These are phyloP conservation scores for barley (Hordeum vulgare) DNA, from an alignment of 176 grass and related monocot species.

Conservation along the genomic window DNA sequence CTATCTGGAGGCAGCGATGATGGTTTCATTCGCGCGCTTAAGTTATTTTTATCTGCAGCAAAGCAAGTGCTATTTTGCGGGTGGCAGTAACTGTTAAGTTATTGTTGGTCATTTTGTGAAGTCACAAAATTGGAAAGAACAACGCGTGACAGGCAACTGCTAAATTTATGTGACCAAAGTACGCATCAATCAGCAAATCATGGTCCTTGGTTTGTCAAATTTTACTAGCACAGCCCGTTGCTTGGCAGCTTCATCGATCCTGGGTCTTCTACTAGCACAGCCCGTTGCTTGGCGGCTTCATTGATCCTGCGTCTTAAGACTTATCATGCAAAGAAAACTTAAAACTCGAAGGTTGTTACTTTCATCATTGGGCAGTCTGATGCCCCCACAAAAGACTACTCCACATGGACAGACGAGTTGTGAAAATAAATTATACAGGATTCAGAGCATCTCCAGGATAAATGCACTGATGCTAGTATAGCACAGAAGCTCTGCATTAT, in stretches of 20 bases:
- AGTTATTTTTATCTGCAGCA: no score
- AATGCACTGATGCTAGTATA: background rate
- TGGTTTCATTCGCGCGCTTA: no score
- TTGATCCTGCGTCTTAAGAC: background rate
- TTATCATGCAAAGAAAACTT: background rate
- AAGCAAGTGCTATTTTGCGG: no score
- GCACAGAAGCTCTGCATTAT: background rate
- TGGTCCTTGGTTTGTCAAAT: background rate
- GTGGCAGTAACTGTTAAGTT: background rate
- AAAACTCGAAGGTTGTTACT: background rate
- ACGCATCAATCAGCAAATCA: background rate
- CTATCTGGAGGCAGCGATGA: no score
- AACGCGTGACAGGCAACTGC: background rate
- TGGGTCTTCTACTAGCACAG: background rate
- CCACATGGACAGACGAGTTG: background rate
- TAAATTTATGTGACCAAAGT: background rate
- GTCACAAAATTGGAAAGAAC: background rate
- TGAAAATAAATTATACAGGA: background rate
- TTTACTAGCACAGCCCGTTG: background rate
- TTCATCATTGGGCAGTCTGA: background rate
- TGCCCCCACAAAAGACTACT: background rate
- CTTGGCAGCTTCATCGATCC: background rate
- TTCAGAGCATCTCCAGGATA: background rate
- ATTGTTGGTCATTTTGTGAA: background rate
- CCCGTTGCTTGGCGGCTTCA: background rate